A percentile compares a stretch with the other conserved stretches of the same genome.
phyloP scores from a whole-genome alignment of 352 stramenopile genomes.

The Pythium sukuiense region DNA sequence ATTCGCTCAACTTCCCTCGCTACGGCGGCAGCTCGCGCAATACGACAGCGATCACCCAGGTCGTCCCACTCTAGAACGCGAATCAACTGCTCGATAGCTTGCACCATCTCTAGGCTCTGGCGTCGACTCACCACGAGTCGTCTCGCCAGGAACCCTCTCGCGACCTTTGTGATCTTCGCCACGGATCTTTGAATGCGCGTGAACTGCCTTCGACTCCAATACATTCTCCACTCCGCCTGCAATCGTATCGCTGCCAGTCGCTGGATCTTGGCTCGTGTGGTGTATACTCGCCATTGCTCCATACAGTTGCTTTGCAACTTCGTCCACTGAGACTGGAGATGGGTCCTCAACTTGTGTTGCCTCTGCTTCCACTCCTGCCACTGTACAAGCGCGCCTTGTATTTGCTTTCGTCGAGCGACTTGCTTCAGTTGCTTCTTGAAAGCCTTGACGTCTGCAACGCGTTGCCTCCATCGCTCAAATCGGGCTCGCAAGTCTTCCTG shows the following conservation, averaged over 20 bases:
- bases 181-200: neutral
- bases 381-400: neutral
- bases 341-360: constrained; percentile 12
- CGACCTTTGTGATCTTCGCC: neutral
- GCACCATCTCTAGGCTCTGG: neutral
- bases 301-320: constrained; percentile 16
- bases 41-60: neutral
- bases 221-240: constrained; percentile 17
- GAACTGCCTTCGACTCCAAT: neutral
- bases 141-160: constrained; percentile 8
- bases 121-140: constrained; percentile 2
- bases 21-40: neutral
- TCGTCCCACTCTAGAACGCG: constrained; percentile 8
- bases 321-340: constrained; percentile 21
- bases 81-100: constrained; percentile 11
- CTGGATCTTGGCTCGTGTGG: neutral
- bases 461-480: constrained; percentile 23
- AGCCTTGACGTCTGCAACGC: constrained; percentile 6
- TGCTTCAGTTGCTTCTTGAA: constrained; percentile 29
- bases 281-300: constrained; percentile 7
- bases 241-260: neutral
- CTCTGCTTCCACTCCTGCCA: constrained; percentile 22
- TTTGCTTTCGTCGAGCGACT: constrained; percentile 19
- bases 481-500: constrained; percentile 18
- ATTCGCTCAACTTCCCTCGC: constrained; percentile 6